Conservation (phyloP, 208 protist species). For the Trypanosoma platydactyli region DNA sequence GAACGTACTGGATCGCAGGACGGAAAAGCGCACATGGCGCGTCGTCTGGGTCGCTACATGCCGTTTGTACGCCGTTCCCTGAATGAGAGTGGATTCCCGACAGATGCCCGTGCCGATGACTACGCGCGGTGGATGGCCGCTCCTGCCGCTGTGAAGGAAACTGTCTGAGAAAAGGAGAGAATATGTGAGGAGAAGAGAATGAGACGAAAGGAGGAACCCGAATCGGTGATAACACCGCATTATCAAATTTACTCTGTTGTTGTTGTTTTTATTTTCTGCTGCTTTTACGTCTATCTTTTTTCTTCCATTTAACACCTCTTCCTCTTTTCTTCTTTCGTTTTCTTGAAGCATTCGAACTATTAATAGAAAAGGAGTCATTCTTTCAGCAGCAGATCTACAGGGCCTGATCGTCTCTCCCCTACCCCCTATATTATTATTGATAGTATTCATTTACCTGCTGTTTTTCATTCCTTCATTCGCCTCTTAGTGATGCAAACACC, state of each 20-base stretch:
- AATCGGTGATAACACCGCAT: too few species aligned
- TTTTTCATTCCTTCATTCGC: not conserved
- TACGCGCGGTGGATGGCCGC: conserved; percentile 83
- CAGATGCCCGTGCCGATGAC: conserved; percentile 76
- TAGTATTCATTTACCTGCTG: not conserved
- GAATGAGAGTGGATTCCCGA: conserved; percentile 71
- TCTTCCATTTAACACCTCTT: not conserved
- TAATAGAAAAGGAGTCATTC: too few species aligned
- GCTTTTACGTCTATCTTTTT: not conserved
- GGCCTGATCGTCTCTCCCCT: too few species aligned
- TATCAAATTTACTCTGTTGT: too few species aligned
- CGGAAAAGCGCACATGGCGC: conserved; percentile 38
- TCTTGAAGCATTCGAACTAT: not conserved
- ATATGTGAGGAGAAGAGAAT: not conserved
- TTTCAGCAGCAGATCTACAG: too few species aligned
- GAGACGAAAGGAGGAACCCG: too few species aligned
- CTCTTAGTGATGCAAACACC: not conserved
- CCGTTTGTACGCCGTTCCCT: conserved; percentile 68
- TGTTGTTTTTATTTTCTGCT: conserved; percentile 10
- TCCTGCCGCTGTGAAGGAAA: conserved; percentile 19
- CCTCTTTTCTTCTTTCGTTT: conserved; percentile 2
- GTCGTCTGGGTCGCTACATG: conserved; percentile 48
- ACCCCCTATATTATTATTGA: not conserved
- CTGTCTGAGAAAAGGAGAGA: not conserved
- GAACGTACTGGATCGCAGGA: not conserved